Evolutionary conservation across 2,329 filamentous ascomycete species (phyloP).

Genomic region (Aspergillus pseudotamarii): DNA sequence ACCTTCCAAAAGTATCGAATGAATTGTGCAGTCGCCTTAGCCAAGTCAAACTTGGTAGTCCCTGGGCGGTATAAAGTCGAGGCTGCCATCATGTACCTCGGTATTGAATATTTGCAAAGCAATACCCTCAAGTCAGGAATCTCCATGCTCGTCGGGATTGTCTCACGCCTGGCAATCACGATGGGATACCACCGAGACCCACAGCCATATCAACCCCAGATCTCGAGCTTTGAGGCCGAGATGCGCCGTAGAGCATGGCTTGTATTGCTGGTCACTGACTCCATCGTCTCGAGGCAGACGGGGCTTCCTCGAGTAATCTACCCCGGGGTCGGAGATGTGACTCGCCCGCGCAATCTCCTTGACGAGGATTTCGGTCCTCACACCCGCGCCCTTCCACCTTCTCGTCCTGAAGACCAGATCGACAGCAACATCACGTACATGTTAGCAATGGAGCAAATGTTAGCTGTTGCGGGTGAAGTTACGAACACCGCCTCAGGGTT

Average conservation of each 20-base stretch:
- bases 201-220: conserved; percentile 39
- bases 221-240: conserved; percentile 39
- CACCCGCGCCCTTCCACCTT: conserved; percentile 30
- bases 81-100: neutral
- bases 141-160: conserved; percentile 25
- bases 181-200: conserved; percentile 43
- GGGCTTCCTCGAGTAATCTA: conserved; percentile 40
- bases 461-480: conserved; percentile 4
- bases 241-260: conserved; percentile 41
- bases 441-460: conserved; percentile 16
- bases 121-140: neutral
- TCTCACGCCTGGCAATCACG: conserved; percentile 35
- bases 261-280: conserved; percentile 40
- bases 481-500: no score
- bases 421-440: conserved; percentile 25
- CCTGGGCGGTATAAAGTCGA: neutral
- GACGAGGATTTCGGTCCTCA: conserved; percentile 46
- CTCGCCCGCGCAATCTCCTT: conserved; percentile 32
- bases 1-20: neutral
- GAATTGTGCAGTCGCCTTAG: neutral
- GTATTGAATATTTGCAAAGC: neutral
- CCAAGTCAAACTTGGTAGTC: neutral
- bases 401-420: conserved; percentile 25
- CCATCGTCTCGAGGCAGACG: conserved; percentile 41
- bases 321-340: conserved; percentile 1